These are phyloP conservation scores for Psophocarpus tetragonolobus DNA, from an alignment of 306 rosid species.

Conservation along the genomic window DNA sequence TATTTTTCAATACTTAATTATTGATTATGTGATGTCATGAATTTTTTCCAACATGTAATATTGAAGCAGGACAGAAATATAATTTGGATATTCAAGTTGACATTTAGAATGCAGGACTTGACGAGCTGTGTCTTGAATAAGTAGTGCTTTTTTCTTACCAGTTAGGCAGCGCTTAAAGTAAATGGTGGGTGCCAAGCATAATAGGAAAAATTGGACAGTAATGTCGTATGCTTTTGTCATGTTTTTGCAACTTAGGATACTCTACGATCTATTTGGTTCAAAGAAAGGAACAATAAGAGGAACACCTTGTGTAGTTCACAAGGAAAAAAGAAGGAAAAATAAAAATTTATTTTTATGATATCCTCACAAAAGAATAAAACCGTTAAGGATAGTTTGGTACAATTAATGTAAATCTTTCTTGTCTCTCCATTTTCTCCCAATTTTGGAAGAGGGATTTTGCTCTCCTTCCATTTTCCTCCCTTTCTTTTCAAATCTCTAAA, in stretches of 20 bases:
- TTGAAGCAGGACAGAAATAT: not conserved
- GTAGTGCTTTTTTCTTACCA: not conserved
- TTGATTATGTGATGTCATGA: not conserved
- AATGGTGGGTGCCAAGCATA: not conserved
- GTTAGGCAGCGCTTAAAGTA: not conserved
- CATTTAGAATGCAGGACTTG: conserved; percentile 17
- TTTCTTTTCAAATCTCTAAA: not conserved
- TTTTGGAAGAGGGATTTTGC: not conserved
- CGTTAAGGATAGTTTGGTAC: not conserved
- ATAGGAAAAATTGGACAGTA: conserved; percentile 11
- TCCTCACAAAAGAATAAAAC: not conserved
- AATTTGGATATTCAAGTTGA: conserved; percentile 2
- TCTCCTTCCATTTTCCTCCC: not conserved
- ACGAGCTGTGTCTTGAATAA: not conserved
- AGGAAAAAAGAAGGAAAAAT: not conserved
- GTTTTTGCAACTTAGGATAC: conserved; percentile 14
- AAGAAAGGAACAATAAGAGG: not conserved
- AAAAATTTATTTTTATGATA: not conserved
- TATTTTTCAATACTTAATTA: not conserved
- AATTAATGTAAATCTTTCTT: not conserved
- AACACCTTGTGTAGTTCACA: not conserved
- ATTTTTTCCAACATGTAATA: conserved; percentile 1
- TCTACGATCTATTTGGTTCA: not conserved
- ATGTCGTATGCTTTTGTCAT: not conserved
- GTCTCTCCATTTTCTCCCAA: not conserved